Percentiles rank a stretch among this genome's conserved stretches.
These are phyloP conservation scores for Cyclospora cayetanensis DNA, from an alignment of 169 alveolate species.

Conservation along the genomic window DNA sequence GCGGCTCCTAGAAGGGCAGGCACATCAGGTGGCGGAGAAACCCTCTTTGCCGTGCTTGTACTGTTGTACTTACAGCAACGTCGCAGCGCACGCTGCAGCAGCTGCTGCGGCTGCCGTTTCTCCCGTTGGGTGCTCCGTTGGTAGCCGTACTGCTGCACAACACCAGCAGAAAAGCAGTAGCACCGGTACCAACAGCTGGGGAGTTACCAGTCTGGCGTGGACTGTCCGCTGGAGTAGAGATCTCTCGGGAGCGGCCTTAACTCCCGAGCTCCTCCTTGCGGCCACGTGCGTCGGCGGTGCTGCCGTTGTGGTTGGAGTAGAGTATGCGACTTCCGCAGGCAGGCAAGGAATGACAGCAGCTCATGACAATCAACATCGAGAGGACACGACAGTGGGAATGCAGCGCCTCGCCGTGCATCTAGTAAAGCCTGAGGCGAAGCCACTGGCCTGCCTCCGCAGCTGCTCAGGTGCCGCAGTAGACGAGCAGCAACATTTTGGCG, in stretches of 20 bases:
- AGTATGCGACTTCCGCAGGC: background rate
- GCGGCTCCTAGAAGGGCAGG: background rate
- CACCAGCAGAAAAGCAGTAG: slow-evolving; percentile 27
- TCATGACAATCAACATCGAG: background rate
- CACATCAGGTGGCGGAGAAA: background rate
- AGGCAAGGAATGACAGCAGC: background rate
- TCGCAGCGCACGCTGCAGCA: slow-evolving; percentile 51
- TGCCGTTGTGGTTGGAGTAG: slow-evolving; percentile 22
- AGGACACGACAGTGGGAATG: background rate
- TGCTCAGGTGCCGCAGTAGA: slow-evolving; percentile 5
- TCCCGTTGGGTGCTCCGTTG: background rate
- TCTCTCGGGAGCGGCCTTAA: background rate
- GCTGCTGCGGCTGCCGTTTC: slow-evolving; percentile 2
- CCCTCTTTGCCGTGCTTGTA: background rate
- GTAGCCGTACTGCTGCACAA: background rate
- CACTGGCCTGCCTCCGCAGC: slow-evolving; percentile 35
- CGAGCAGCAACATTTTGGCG: slow-evolving; percentile 33
- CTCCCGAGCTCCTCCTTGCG: slow-evolving; percentile 6
- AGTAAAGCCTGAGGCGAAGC: background rate
- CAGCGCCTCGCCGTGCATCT: slow-evolving; percentile 32
- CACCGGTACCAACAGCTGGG: slow-evolving; percentile 50
- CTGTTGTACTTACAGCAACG: slow-evolving; percentile 45
- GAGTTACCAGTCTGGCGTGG: slow-evolving; percentile 3
- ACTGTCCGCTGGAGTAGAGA: background rate
- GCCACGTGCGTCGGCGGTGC: slow-evolving; percentile 37